Conservation (phyloP, 495 filamentous ascomycete genomes). For the Annulohypoxylon bovei region DNA sequence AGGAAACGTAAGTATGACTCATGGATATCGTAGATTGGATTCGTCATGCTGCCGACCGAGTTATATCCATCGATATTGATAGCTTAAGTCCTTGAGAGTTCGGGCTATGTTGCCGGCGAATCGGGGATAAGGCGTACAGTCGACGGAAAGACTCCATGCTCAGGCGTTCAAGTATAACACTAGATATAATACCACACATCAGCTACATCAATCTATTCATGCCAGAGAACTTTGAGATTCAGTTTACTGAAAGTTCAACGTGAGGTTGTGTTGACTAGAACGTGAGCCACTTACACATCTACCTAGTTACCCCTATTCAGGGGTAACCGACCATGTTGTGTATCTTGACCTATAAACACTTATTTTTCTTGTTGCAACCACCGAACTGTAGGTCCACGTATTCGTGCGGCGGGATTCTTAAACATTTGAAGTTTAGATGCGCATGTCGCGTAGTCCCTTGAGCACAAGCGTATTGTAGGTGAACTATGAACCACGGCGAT, state of each 20-base stretch:
- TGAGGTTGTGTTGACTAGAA: not conserved
- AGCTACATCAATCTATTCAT: not conserved
- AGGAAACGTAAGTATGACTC: not conserved
- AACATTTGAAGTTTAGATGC: not conserved
- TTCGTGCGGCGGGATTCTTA: not conserved
- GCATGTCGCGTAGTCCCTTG: not conserved
- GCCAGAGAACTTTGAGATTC: not conserved
- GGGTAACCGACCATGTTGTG: not conserved
- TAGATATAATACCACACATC: too few species aligned
- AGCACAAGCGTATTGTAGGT: not conserved
- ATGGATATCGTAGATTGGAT: not conserved
- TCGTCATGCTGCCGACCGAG: not conserved
- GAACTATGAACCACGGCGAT: not conserved
- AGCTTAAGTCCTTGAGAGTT: not conserved
- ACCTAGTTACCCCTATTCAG: not conserved
- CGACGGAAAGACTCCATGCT: not conserved
- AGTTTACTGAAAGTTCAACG: not conserved
- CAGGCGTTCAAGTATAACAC: not conserved
- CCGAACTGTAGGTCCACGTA: not conserved
- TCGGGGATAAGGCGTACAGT: not conserved
- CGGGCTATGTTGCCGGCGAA: not conserved
- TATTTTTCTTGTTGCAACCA: not conserved
- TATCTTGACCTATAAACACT: not conserved
- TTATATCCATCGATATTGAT: not conserved
- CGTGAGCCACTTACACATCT: not conserved